phyloP scores from a whole-genome alignment of 352 stramenopile genomes.

The Phytophthora nicotianae region DNA sequence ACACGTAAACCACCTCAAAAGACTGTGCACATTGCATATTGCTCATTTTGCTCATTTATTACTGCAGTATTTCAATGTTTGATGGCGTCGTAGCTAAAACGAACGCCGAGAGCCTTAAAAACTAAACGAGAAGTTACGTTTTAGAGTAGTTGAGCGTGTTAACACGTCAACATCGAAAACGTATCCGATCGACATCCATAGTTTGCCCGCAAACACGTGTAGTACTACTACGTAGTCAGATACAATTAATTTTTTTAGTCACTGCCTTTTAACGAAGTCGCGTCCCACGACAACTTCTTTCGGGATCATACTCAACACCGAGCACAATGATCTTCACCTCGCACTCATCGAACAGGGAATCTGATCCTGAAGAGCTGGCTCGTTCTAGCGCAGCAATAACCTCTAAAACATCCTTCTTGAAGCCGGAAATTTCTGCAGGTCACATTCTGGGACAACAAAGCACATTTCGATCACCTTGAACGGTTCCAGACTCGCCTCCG shows the following conservation, averaged over 20 bases:
- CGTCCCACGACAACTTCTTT: too few relatives aligned
- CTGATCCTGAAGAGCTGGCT: not conserved
- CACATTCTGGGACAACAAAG: not conserved
- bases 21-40: constrained; percentile 26
- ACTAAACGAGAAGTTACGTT: too few relatives aligned
- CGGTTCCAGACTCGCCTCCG: not conserved
- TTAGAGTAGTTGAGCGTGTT: too few relatives aligned
- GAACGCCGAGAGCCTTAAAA: too few relatives aligned
- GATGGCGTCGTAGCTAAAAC: too few relatives aligned
- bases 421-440: not conserved
- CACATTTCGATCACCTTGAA: not conserved
- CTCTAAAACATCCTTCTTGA: not conserved
- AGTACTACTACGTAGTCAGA: too few relatives aligned
- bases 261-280: too few relatives aligned
- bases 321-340: not conserved
- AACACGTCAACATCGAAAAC: too few relatives aligned
- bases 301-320: not conserved
- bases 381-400: not conserved
- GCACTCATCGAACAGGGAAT: not conserved
- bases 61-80: too few relatives aligned
- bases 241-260: too few relatives aligned
- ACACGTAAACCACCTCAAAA: constrained; percentile 30
- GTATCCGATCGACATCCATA: too few relatives aligned
- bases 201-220: too few relatives aligned
- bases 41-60: constrained; percentile 18